A percentile compares a stretch with the other conserved stretches of the same genome.
Evolutionary conservation across 768 basidiomycete species (phyloP).

Genomic region (Clavulina sp.): DNA sequence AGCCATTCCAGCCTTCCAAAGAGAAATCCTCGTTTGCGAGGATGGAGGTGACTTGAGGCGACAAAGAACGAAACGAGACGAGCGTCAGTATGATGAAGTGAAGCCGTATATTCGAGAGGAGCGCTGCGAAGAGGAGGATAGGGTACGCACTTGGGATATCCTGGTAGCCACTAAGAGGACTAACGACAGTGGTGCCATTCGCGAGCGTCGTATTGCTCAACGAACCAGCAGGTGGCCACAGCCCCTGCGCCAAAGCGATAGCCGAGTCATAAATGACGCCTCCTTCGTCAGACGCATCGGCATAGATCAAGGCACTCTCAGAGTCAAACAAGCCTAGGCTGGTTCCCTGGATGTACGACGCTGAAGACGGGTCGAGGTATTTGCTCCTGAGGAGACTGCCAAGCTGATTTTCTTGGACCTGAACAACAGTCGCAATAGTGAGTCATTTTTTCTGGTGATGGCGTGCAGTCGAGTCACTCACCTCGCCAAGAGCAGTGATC

Average conservation of each 20-base stretch:
- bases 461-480: neutral
- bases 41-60: constrained; percentile 36
- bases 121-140: neutral
- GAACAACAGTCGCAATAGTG: too few relatives aligned
- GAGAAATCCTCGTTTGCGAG: constrained; percentile 43
- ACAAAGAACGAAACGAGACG: too few relatives aligned
- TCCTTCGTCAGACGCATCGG: constrained; percentile 54
- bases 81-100: too few relatives aligned
- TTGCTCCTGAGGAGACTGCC: constrained; percentile 33
- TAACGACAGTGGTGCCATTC: constrained; percentile 40
- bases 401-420: constrained; percentile 43
- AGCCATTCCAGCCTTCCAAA: constrained; percentile 48
- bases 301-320: constrained; percentile 28
- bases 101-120: neutral
- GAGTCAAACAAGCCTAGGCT: constrained; percentile 20
- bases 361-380: constrained; percentile 37
- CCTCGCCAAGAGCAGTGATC: constrained; percentile 9
- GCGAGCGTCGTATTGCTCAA: constrained; percentile 40
- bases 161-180: constrained; percentile 53
- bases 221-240: constrained; percentile 36
- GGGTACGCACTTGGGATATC: constrained; percentile 50
- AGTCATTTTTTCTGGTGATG: neutral
- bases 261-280: constrained; percentile 52
- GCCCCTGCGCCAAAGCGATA: constrained; percentile 47
- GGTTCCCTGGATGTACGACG: constrained; percentile 34